These are phyloP conservation scores for Chytriomyces hyalinus DNA, from an alignment of 192 early-diverging fungal species.

Conservation along the genomic window DNA sequence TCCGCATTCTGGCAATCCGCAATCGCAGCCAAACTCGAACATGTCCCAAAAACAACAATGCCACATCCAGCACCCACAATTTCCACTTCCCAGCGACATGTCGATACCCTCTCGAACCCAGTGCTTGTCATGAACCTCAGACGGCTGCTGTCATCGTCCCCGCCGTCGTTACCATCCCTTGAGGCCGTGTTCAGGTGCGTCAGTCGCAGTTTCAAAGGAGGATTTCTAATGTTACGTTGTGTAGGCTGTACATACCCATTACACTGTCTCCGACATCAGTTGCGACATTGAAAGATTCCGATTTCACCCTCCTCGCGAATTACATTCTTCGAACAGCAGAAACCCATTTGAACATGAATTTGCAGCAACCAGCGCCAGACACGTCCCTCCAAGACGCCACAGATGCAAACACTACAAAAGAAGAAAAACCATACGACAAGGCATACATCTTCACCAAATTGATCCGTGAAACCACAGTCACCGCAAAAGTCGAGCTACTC, in stretches of 20 bases:
- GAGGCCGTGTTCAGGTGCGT: neutral
- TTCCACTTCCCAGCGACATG: neutral
- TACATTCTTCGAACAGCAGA: neutral
- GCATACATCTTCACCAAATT: neutral
- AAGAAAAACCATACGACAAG: neutral
- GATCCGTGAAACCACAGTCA: neutral
- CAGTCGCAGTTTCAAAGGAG: neutral
- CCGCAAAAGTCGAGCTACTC: neutral
- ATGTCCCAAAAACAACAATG: too few relatives aligned
- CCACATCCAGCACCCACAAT: too few relatives aligned
- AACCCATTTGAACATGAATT: neutral
- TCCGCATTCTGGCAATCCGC: too few relatives aligned
- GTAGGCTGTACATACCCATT: neutral
- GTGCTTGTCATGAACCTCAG: neutral
- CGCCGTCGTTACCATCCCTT: neutral
- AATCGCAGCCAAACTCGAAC: too few relatives aligned
- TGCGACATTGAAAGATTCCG: neutral
- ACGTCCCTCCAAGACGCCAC: neutral
- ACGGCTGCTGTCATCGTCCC: neutral
- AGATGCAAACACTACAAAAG: neutral
- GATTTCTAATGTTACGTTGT: neutral
- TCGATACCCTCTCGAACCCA: neutral
- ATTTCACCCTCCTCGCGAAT: neutral
- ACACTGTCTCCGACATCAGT: neutral
- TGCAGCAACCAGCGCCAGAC: neutral